These are phyloP conservation scores for Blechomonas ayalai DNA, from an alignment of 208 protist genomes.

Conservation along the genomic window DNA sequence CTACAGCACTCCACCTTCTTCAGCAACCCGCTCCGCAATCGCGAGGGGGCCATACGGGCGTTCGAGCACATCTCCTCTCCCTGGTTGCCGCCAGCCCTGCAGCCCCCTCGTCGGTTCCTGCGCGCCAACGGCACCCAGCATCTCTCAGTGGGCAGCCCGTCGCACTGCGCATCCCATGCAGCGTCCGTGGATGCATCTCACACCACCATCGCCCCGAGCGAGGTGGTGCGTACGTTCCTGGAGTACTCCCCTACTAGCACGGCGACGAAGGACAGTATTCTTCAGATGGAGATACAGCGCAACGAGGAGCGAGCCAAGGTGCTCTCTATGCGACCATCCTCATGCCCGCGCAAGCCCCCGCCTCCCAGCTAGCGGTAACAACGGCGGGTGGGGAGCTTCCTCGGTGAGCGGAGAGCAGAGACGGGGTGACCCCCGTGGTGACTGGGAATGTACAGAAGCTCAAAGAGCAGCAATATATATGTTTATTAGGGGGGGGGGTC, in stretches of 20 bases:
- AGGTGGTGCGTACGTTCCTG: slow-evolving; percentile 33
- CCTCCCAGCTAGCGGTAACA: too few relatives aligned
- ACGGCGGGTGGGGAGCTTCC: too few relatives aligned
- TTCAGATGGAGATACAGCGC: slow-evolving; percentile 22
- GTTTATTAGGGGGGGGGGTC: too few relatives aligned
- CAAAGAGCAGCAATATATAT: too few relatives aligned
- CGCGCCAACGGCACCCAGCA: background rate
- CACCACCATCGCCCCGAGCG: slow-evolving; percentile 10
- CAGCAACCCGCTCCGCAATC: too few relatives aligned
- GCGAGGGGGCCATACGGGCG: too few relatives aligned
- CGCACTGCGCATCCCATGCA: slow-evolving; percentile 11
- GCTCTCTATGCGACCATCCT: too few relatives aligned
- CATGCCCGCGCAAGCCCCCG: too few relatives aligned
- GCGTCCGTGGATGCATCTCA: slow-evolving; percentile 3
- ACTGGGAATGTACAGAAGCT: too few relatives aligned
- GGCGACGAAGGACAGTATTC: slow-evolving; percentile 17
- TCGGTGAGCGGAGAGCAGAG: too few relatives aligned
- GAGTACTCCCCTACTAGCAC: slow-evolving; percentile 22
- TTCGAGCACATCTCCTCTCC: slow-evolving; percentile 18
- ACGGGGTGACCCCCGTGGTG: too few relatives aligned
- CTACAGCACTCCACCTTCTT: too few relatives aligned
- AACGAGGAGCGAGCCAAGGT: slow-evolving; percentile 28
- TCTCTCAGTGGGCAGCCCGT: slow-evolving; percentile 10
- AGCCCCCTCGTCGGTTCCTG: slow-evolving; percentile 66
- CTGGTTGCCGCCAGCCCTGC: slow-evolving; percentile 55